A percentile compares a stretch with the other conserved stretches of the same genome.
phyloP scores from a whole-genome alignment of 192 early-diverging fungal species.

The Backusella westeae region DNA sequence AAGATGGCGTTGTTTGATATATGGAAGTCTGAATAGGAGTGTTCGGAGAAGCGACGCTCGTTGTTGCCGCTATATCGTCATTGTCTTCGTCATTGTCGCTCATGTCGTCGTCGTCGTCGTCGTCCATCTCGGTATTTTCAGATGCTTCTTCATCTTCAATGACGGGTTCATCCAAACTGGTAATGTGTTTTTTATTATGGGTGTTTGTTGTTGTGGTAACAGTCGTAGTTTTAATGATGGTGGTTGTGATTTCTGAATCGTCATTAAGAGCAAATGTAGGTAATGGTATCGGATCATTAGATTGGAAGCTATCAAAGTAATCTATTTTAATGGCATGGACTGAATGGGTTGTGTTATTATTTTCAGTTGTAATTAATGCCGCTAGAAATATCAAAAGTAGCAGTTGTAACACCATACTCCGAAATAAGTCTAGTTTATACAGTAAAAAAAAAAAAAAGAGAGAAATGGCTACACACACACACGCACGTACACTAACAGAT shows the following conservation, averaged over 20 bases:
- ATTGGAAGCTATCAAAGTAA: background rate
- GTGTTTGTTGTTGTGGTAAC: background rate
- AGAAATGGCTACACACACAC: background rate
- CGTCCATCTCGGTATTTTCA: background rate
- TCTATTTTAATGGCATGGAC: background rate
- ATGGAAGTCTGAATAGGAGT: background rate
- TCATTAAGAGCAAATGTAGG: background rate
- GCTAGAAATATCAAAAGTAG: conserved; percentile 13
- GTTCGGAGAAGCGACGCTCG: background rate
- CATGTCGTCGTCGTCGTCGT: background rate
- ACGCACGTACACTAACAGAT: no score
- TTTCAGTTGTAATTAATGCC: background rate
- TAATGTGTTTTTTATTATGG: background rate
- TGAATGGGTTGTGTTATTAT: background rate
- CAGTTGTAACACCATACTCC: conserved; percentile 1
- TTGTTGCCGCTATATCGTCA: background rate
- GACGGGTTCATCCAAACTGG: background rate
- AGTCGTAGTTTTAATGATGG: background rate
- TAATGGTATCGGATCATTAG: conserved; percentile 4
- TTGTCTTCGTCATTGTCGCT: background rate
- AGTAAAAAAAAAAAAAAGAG: background rate
- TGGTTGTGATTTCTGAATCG: background rate
- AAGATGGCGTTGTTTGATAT: background rate
- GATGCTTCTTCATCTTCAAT: background rate
- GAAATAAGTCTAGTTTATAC: background rate